Base-by-base conservation (phyloP, 2,329 filamentous ascomycete species). In the Aureobasidium zeae region DNA sequence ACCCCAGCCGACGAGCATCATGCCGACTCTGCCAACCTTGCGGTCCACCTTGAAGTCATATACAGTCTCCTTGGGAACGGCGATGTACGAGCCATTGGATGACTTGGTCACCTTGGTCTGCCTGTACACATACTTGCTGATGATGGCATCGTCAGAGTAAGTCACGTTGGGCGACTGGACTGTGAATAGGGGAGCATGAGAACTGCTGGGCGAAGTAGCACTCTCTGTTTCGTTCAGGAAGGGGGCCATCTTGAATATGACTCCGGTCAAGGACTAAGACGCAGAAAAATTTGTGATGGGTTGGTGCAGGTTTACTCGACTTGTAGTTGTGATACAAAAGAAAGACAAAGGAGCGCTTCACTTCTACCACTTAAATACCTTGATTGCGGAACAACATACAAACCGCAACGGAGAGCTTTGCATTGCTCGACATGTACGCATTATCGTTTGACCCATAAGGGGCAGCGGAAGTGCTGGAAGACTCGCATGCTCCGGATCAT, bases 31-130 rank as follows among this genome's bases (percentile, higher is more conserved):
- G 67, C 87, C 86, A 48, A 96, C 77, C 67, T 84, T 85, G 64
- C 89, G 86, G 63, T 94, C 83, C 59, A 91, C 85, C 76, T 94
- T 94, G 83, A 98, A 96, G 73, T 95, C 83, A 66, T 96, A 98
- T 55, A 81, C 70, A 51, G 84, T 91, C 69, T 94, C 83, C 67
- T 84, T 84, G 58, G 91, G 91, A 49, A 77, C 81, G 49, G 87
- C 91, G 48, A 88, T 76, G 63, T 82, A 81, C 66, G 83, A 83
- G 63, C 87, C 88, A 56, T 81, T 72, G 55, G 72, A 73, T 57
- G 76, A 74, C 59, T 77, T 75, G 54, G 76, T 74, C 58, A 98
- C 81, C 55, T 78, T 77, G 47, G 91, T 96, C 58, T 91, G 96
- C 64, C 88, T 86, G 70, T 98, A 98, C 54, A 83, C 86, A 72